Conservation (phyloP, 2,329 filamentous ascomycete genomes). For the Exophiala calicioides region DNA sequence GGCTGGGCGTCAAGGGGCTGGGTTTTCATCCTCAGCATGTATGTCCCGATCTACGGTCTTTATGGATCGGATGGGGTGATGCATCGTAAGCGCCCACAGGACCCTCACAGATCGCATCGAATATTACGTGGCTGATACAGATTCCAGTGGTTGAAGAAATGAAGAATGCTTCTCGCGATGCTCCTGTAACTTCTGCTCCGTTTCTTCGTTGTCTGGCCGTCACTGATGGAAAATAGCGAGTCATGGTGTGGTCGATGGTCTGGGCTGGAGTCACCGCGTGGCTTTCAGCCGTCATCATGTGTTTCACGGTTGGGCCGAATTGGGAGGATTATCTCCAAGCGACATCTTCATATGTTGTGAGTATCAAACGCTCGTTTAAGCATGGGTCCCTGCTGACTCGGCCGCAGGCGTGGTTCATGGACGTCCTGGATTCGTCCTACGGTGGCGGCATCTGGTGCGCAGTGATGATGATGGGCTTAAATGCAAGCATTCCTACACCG, state of each 20-base stretch:
- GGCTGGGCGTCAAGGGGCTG: conserved; percentile 53
- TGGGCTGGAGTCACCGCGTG: conserved; percentile 26
- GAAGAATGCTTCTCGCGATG: conserved; percentile 57
- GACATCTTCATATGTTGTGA: conserved; percentile 25
- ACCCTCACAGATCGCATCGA: neutral
- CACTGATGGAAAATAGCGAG: conserved; percentile 33
- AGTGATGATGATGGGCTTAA: conserved; percentile 29
- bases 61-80: conserved; percentile 64
- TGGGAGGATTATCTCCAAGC: conserved; percentile 26
- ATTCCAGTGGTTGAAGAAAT: conserved; percentile 24
- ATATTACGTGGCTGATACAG: neutral
- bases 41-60: conserved; percentile 66
- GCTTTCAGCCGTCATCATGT: conserved; percentile 28
- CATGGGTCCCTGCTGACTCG: conserved; percentile 36
- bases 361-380: neutral
- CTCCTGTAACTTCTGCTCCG: conserved; percentile 18
- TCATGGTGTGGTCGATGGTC: conserved; percentile 27
- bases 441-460: conserved; percentile 32
- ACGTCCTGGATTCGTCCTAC: conserved; percentile 42
- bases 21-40: conserved; percentile 63
- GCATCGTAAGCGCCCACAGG: conserved; percentile 52
- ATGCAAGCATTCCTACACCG: conserved; percentile 12
- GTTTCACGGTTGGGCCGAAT: conserved; percentile 24
- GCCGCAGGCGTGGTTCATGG: conserved; percentile 30
- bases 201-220: conserved; percentile 45